Conservation (phyloP, 1,284 basidiomycete genomes). For the Heterobasidion occidentale region DNA sequence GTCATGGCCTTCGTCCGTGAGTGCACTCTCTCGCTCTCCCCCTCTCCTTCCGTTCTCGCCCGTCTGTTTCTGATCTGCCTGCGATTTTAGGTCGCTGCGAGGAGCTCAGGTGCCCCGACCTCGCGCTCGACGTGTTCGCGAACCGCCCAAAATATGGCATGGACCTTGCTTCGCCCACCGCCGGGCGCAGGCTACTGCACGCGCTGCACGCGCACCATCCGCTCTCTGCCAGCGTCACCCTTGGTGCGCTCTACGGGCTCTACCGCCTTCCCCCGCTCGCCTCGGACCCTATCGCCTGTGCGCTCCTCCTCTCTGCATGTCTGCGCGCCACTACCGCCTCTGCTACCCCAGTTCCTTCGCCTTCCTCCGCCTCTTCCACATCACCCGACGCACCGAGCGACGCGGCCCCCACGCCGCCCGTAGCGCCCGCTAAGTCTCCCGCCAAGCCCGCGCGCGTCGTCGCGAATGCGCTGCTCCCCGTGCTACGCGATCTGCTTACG, state of each 20-base stretch:
- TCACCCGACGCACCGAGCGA: background rate
- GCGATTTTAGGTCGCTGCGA: conserved; percentile 44
- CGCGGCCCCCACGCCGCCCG: too few relatives aligned
- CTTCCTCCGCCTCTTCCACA: conserved; percentile 9
- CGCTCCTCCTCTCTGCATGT: conserved; percentile 50
- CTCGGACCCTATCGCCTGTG: conserved; percentile 46
- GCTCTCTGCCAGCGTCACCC: conserved; percentile 37
- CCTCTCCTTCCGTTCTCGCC: background rate
- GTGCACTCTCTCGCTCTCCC: conserved; percentile 18
- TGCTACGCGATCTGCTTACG: conserved; percentile 28
- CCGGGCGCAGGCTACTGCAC: conserved; percentile 37
- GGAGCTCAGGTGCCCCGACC: conserved; percentile 42
- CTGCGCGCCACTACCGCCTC: conserved; percentile 21
- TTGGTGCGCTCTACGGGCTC: conserved; percentile 41
- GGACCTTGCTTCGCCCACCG: conserved; percentile 37
- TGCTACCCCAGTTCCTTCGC: background rate
- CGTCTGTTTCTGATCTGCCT: background rate
- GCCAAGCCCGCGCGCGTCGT: conserved; percentile 18
- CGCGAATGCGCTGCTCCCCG: conserved; percentile 34
- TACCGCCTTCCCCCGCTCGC: conserved; percentile 45
- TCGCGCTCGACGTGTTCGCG: conserved; percentile 54
- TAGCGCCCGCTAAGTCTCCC: conserved; percentile 16
- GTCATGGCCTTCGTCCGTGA: conserved; percentile 41
- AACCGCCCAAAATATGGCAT: conserved; percentile 54
- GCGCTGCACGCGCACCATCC: conserved; percentile 39